phyloP scores from a whole-genome alignment of 2,329 filamentous ascomycete species.

The Claviceps monticola region DNA sequence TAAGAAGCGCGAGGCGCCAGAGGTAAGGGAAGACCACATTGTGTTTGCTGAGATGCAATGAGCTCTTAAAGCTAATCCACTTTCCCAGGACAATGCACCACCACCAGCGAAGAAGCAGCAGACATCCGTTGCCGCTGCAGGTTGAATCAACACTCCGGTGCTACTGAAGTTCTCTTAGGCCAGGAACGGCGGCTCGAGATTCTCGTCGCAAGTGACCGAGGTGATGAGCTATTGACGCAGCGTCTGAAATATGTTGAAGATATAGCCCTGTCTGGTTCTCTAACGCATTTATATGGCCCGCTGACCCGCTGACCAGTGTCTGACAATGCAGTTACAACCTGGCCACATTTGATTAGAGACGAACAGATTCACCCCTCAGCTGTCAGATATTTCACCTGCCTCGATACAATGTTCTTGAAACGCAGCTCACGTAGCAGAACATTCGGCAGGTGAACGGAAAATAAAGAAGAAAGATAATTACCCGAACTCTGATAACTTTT shows the following conservation, averaged over 20 bases:
- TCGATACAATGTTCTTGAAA: not conserved
- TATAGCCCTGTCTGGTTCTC: conserved; percentile 2
- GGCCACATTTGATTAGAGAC: not conserved
- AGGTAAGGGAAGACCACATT: conserved; percentile 21
- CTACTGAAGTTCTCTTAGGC: not conserved
- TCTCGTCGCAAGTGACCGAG: not conserved
- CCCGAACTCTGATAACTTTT: not conserved
- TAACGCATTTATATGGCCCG: not conserved
- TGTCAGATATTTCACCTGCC: not conserved
- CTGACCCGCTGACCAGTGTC: conserved; percentile 6
- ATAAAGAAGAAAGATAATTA: not conserved
- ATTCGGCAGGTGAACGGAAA: not conserved
- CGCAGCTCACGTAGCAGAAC: not conserved
- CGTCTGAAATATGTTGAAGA: not conserved
- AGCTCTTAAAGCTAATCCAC: conserved; percentile 13
- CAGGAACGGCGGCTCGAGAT: not conserved
- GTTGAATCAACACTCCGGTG: conserved; percentile 12
- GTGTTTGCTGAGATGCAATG: conserved; percentile 3
- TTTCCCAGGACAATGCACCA: conserved; percentile 21
- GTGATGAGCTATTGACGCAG: not conserved
- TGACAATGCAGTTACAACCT: conserved; percentile 2
- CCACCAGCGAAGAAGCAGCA: conserved; percentile 28
- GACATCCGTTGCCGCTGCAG: conserved; percentile 26
- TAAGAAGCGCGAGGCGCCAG: conserved; percentile 36
- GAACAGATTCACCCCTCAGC: not conserved